These are phyloP conservation scores for Fraxinus latifolia DNA, from an alignment of 305 asterid genomes.

Conservation along the genomic window DNA sequence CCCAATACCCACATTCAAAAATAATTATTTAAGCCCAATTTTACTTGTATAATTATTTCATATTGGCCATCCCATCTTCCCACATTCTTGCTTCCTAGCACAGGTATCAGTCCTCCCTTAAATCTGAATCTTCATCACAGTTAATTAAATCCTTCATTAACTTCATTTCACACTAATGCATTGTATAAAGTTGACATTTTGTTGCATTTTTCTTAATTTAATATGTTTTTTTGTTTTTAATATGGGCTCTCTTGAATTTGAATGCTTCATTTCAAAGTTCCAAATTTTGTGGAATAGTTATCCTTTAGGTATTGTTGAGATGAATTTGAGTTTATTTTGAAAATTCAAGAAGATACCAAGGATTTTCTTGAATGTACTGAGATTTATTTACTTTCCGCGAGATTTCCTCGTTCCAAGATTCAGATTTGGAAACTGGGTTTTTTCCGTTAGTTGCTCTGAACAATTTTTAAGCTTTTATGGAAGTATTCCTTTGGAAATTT, in stretches of 20 bases:
- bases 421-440: conserved; percentile 23
- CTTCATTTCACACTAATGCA: conserved; percentile 34
- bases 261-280: conserved; percentile 31
- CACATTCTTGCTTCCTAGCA: conserved; percentile 41
- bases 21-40: not conserved
- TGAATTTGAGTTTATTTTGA: conserved; percentile 25
- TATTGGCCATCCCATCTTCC: conserved; percentile 41
- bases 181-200: conserved; percentile 31
- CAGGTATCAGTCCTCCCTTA: conserved; percentile 37
- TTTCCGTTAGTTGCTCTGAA: not conserved
- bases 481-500: conserved; percentile 7
- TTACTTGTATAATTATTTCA: conserved; percentile 25
- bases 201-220: conserved; percentile 21
- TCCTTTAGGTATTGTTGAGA: conserved; percentile 18
- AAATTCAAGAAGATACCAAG: conserved; percentile 16
- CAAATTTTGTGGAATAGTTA: conserved; percentile 30
- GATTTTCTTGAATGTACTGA: conserved; percentile 13
- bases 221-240: conserved; percentile 25
- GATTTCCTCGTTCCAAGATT: conserved; percentile 15
- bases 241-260: conserved; percentile 47
- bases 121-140: conserved; percentile 28
- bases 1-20: conserved; percentile 6
- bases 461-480: conserved; percentile 12
- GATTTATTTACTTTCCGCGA: conserved; percentile 15
- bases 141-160: conserved; percentile 37